phyloP scores from a whole-genome alignment of 257 asterid genomes.

The Nicotiana tabacum region DNA sequence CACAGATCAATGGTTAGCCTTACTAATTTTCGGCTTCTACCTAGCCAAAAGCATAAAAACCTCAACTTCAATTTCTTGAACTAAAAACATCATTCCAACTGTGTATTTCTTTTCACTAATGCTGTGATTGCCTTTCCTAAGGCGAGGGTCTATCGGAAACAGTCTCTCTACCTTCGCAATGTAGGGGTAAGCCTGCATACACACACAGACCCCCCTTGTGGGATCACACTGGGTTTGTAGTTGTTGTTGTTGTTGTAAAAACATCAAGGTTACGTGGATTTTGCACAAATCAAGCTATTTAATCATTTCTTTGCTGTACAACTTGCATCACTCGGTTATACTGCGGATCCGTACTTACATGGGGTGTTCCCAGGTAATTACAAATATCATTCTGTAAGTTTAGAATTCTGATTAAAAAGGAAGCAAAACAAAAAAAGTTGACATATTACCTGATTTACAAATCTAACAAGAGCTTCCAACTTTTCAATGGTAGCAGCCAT shows the following conservation, averaged over 20 bases:
- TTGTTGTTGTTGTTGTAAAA: too few relatives aligned
- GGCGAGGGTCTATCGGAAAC: too few relatives aligned
- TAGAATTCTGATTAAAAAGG: not conserved
- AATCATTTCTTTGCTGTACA: not conserved
- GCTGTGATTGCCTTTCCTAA: too few relatives aligned
- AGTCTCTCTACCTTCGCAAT: too few relatives aligned
- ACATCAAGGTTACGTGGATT: not conserved
- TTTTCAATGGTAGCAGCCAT: slow-evolving; percentile 59
- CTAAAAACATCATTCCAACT: not conserved
- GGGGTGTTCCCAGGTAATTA: not conserved
- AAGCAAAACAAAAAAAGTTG: not conserved
- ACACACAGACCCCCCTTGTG: too few relatives aligned
- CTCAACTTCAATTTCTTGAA: slow-evolving; percentile 22
- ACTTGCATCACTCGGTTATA: not conserved
- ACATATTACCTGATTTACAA: slow-evolving; percentile 66
- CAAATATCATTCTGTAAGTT: not conserved
- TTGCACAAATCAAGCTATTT: not conserved
- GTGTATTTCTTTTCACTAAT: too few relatives aligned
- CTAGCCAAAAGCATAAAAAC: slow-evolving; percentile 25
- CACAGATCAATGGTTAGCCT: not conserved
- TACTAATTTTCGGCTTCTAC: not conserved
- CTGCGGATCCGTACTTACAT: not conserved
- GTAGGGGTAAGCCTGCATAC: too few relatives aligned
- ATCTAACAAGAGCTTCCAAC: slow-evolving; percentile 61
- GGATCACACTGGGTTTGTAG: too few relatives aligned